A percentile compares a stretch with the other conserved stretches of the same genome.
phyloP scores from a whole-genome alignment of 805 yeast genomes.

The Kluyveromyces aestuarii region DNA sequence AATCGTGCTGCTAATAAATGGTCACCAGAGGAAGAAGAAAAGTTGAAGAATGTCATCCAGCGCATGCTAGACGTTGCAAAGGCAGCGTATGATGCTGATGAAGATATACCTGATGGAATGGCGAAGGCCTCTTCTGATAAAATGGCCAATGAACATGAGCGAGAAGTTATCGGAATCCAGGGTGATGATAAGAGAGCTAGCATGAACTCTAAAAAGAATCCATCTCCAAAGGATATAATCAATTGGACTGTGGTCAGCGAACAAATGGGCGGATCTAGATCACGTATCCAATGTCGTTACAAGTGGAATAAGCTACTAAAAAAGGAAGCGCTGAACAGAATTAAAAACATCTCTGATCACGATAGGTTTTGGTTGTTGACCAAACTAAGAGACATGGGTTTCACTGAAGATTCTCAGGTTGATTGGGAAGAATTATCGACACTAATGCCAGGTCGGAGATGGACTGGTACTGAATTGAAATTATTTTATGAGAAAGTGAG shows the following conservation, averaged over 20 bases:
- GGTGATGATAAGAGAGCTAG: slow-evolving; percentile 9
- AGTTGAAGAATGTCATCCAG: slow-evolving; percentile 45
- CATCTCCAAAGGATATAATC: slow-evolving; percentile 36
- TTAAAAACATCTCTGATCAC: slow-evolving; percentile 35
- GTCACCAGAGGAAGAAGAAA: slow-evolving; percentile 63
- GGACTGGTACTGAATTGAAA: slow-evolving; percentile 56
- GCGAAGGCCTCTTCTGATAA: slow-evolving; percentile 18
- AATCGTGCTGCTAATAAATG: slow-evolving; percentile 72
- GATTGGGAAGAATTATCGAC: slow-evolving; percentile 50
- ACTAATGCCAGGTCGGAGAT: slow-evolving; percentile 34
- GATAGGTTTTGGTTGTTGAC: slow-evolving; percentile 44
- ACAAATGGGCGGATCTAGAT: slow-evolving; percentile 77
- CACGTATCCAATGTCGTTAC: slow-evolving; percentile 90
- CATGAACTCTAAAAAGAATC: slow-evolving; percentile 15
- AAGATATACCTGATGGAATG: slow-evolving; percentile 10
- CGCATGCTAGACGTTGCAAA: slow-evolving; percentile 35
- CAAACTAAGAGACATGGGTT: slow-evolving; percentile 36
- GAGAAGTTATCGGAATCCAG: slow-evolving; percentile 14
- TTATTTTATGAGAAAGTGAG: slow-evolving; percentile 55
- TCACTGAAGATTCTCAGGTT: slow-evolving; percentile 33
- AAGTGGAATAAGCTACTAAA: slow-evolving; percentile 83
- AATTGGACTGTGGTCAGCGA: slow-evolving; percentile 94
- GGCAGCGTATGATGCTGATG: slow-evolving; percentile 8
- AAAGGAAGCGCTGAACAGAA: slow-evolving; percentile 41
- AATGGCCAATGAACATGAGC: slow-evolving; percentile 10